These are phyloP conservation scores for Cylindrotheca fusiformis DNA, from an alignment of 108 stramenopile species.

Conservation along the genomic window DNA sequence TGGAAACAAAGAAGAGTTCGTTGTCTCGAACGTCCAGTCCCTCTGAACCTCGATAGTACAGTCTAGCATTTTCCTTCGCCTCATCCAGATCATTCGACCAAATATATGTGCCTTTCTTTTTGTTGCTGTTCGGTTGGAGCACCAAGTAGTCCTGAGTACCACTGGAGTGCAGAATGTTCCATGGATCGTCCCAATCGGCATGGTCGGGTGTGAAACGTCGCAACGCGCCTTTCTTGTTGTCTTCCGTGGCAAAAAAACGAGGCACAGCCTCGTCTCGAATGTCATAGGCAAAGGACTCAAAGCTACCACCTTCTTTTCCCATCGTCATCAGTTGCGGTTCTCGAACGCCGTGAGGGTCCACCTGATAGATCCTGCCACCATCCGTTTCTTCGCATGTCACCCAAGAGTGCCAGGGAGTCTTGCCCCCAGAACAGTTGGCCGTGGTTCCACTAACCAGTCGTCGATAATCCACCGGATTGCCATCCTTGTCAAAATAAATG, in stretches of 20 bases:
- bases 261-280: constrained; percentile 30
- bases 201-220: constrained; percentile 38
- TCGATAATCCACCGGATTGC: constrained; percentile 37
- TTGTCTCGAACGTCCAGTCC: constrained; percentile 36
- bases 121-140: constrained; percentile 19
- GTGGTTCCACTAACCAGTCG: constrained; percentile 28
- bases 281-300: constrained; percentile 57
- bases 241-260: constrained; percentile 52
- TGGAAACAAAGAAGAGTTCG: constrained; percentile 37
- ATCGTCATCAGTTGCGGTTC: constrained; percentile 33
- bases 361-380: constrained; percentile 48
- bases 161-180: constrained; percentile 41
- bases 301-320: constrained; percentile 44
- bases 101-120: constrained; percentile 24
- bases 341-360: constrained; percentile 56
- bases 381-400: constrained; percentile 62
- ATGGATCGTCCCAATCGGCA: constrained; percentile 24
- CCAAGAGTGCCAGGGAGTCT: constrained; percentile 48
- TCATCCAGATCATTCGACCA: constrained; percentile 28
- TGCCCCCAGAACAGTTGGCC: constrained; percentile 53
- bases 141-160: constrained; percentile 41
- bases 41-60: constrained; percentile 33
- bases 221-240: constrained; percentile 36
- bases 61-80: constrained; percentile 25
- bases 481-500: constrained; percentile 43